Evolutionary conservation across 164 flowering plant species (phyloP), one percentile per base, ranked within the genome.

Genomic region (Vitis rupestris): DNA sequence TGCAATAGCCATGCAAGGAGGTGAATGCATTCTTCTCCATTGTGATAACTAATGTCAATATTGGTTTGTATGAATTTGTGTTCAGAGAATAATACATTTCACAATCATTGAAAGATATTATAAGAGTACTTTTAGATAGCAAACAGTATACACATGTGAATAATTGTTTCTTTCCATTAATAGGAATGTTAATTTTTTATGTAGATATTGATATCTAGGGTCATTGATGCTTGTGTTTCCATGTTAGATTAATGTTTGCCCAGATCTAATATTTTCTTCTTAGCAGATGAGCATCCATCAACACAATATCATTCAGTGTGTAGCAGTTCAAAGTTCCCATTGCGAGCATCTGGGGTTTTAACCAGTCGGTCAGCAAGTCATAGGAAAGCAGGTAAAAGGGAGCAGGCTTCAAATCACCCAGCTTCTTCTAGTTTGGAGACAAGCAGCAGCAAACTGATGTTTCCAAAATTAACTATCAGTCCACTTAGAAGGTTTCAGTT

Each of bases 401-500:
- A 77, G 63, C 78, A 77, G 13, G 63, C 72, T 68, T 68, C 84
- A 47, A 70, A 23, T 67, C 72, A 72, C 55, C 76, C 85, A 14
- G 68, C 75, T 56, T 76, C 79, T 52, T 53, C 70, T 7, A 77
- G 76, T 67, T 67, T 77, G 63, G 83, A 66, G 37, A 68, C 71
- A 29, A 71, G 63, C 53, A 70, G 64, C 61, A 73, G 60, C 59
- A 77, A 73, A 62, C 9, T 67, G 10, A 44, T 69, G 56, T 81
- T 90, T 66, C 86, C 92, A 17, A 79, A 82, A 56, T 70, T 82
- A 63, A 82, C 86, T 52, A 59, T 75, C 59, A 90, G 97, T 67
- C 98, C 99, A 70, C 79, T 92, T 59, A 78, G 98, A 80, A 88
- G 77, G 79, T 88, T 91, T 69, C 92, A 85, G 82, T 75, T 92